Conservation (phyloP, 495 filamentous ascomycete species). For the Tuber umbilicatum region DNA sequence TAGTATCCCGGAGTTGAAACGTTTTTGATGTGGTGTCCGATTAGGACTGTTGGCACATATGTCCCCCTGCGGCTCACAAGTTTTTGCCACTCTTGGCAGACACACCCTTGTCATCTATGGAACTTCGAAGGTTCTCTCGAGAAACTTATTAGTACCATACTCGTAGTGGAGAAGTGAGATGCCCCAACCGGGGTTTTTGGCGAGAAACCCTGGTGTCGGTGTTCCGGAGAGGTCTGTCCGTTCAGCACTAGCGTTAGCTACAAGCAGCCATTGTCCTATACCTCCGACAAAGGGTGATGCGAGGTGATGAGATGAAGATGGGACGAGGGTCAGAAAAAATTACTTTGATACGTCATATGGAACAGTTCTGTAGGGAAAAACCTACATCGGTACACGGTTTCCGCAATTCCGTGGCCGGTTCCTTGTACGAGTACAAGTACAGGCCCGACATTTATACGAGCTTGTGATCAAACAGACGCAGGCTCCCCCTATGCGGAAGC, state of each 20-base stretch:
- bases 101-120: neutral
- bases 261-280: neutral
- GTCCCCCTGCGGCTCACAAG: neutral
- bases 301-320: neutral
- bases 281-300: neutral
- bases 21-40: neutral
- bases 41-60: neutral
- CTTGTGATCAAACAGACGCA: neutral
- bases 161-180: neutral
- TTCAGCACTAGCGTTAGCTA: neutral
- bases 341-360: neutral
- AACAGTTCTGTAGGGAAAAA: neutral
- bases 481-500: neutral
- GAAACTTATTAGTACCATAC: neutral
- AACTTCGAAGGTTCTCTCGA: neutral
- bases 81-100: neutral
- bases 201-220: neutral
- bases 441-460: neutral
- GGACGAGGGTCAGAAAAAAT: neutral
- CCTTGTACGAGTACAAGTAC: too few relatives aligned
- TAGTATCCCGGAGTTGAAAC: neutral
- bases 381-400: neutral
- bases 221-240: neutral
- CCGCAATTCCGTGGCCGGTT: neutral
- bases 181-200: neutral